phyloP scores from a whole-genome alignment of 2,329 filamentous ascomycete species.

The Alternaria metachromatica region DNA sequence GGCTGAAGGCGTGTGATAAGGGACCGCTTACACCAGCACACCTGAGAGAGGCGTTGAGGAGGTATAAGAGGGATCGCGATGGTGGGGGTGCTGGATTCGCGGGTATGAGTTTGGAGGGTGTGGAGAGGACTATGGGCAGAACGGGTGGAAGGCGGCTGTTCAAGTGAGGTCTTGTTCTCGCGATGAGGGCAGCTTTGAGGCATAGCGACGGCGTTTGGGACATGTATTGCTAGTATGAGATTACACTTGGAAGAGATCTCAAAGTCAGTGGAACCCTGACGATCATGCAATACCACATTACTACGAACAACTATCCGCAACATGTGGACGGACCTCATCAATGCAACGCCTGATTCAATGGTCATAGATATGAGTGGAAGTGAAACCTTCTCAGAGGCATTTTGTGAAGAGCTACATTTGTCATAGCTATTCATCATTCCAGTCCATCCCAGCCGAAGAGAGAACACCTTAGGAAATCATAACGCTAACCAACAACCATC shows the following conservation, averaged over 20 bases:
- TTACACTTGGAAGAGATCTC: background rate
- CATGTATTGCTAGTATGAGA: background rate
- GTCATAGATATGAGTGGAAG: constrained; percentile 15
- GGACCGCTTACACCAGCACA: constrained; percentile 75
- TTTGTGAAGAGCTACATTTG: constrained; percentile 39
- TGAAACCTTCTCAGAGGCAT: constrained; percentile 31
- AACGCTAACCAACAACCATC: constrained; percentile 30
- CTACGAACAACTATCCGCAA: too few species aligned
- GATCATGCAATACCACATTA: background rate
- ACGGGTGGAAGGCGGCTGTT: constrained; percentile 57
- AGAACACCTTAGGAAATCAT: constrained; percentile 35
- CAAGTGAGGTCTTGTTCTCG: constrained; percentile 32
- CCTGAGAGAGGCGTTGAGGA: constrained; percentile 72
- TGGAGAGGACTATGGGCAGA: constrained; percentile 53
- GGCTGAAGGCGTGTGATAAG: constrained; percentile 47
- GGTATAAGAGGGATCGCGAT: constrained; percentile 69
- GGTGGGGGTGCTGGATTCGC: constrained; percentile 64
- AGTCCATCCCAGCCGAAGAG: constrained; percentile 31
- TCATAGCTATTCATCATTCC: constrained; percentile 33
- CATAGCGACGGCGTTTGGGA: constrained; percentile 23
- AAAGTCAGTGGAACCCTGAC: background rate
- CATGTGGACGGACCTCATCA: background rate
- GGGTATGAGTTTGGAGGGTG: constrained; percentile 57
- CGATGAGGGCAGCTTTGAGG: background rate
- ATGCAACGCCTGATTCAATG: background rate